Conservation (phyloP, 1,284 basidiomycete genomes). For the Stygiomarasmius scandens region DNA sequence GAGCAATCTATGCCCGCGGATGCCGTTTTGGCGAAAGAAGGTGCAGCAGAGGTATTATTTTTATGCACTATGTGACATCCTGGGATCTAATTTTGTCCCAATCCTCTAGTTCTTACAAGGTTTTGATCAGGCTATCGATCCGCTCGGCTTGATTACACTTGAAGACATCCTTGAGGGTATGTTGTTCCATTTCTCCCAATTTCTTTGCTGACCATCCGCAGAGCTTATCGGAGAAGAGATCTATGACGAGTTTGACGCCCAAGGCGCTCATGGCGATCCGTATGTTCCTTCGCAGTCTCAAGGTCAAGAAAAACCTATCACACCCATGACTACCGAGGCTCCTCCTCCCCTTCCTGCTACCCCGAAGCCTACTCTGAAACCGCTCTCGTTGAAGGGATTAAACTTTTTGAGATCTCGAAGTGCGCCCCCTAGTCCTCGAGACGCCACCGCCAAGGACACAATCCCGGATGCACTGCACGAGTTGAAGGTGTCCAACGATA, state of each 20-base stretch:
- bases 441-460: constrained; percentile 13
- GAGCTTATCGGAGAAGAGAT: constrained; percentile 91
- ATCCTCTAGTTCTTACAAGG: constrained; percentile 72
- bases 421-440: constrained; percentile 54
- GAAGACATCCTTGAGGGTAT: constrained; percentile 90
- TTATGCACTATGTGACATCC: constrained; percentile 1
- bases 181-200: constrained; percentile 6
- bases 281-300: constrained; percentile 48
- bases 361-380: constrained; percentile 37
- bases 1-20: constrained; percentile 86
- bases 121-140: constrained; percentile 74
- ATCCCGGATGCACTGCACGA: not conserved
- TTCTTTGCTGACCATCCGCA: constrained; percentile 30
- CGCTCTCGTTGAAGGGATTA: constrained; percentile 49
- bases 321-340: constrained; percentile 13
- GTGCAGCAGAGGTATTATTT: constrained; percentile 62
- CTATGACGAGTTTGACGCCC: constrained; percentile 82
- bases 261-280: constrained; percentile 69
- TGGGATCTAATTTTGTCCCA: not conserved
- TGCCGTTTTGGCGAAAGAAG: constrained; percentile 72
- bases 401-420: constrained; percentile 61
- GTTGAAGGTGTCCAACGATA: not conserved
- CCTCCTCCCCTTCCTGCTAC: constrained; percentile 17
- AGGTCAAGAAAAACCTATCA: constrained; percentile 21
- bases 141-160: constrained; percentile 90